Evolutionary conservation across 148 eudicot species (phyloP), one percentile per base, ranked within the genome.

Genomic region (Rhododendron simsii): DNA sequence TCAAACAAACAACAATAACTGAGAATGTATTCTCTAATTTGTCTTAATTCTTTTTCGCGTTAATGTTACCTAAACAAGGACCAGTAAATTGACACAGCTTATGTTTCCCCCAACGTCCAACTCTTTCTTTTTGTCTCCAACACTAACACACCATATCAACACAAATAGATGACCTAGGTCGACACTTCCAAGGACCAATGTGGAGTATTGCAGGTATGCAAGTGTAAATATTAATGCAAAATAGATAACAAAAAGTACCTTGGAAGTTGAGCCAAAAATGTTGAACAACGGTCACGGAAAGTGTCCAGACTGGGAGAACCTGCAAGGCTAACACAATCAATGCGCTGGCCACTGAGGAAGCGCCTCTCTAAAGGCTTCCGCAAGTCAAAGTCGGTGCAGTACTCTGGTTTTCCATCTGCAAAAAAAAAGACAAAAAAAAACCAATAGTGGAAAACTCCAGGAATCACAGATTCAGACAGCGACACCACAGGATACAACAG

Each of bases 281-380:
- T 76, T 28, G 96, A 92, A 90, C 98, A 96, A 20, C 89, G 92
- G 67, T 94, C 96, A 81, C 84, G 91, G 33, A 96, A 89, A 88
- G 84, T 74, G 83, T 91, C 87, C 33, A 94, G 90, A 87, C 47
- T 88, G 16, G 93, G 80, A 82, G 88, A 88, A 79, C 89, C 92
- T 85, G 80, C 87, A 83, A 91, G 92, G 93, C 96, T 94, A 50
- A 95, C 79, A 81, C 98, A 95, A 69, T 96, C 96, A 82, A 92
- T 89, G 73, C 59, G 86, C 89, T 92, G 90, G 65, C 93, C 91
- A 80, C 81, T 91, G 74, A 93, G 90, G 83, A 89, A 90, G 73
- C 94, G 98, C 86, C 94, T 95, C 82, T 94, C 98, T 59, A 95
- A 82, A 81, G 99, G 96, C 90, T 95, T 96, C 85, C 99, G 94